A percentile compares a stretch with the other conserved stretches of the same genome.
These are phyloP conservation scores for Rhodotorula sp. DNA, from an alignment of 1,284 basidiomycete species.

Conservation along the genomic window DNA sequence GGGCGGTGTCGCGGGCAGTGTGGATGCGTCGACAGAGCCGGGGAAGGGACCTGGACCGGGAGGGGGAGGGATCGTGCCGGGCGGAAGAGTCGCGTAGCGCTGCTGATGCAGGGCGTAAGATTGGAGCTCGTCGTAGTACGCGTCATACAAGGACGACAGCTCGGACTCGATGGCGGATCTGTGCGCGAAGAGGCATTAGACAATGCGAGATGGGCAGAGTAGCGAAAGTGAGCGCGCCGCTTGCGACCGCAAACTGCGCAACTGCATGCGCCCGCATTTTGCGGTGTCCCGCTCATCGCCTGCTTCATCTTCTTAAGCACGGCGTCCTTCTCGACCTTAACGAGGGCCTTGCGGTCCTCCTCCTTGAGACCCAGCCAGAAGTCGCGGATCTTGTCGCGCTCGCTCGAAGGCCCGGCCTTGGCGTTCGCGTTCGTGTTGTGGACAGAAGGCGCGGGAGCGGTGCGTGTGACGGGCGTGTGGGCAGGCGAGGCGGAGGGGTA, in stretches of 20 bases:
- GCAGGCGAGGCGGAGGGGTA: conserved; percentile 18
- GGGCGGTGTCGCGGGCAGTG: conserved; percentile 61
- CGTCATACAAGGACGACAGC: conserved; percentile 97
- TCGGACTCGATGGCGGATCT: conserved; percentile 97
- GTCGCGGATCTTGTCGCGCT: conserved; percentile 92
- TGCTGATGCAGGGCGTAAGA: conserved; percentile 97
- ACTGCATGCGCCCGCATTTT: conserved; percentile 64
- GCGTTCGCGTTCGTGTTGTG: conserved; percentile 28
- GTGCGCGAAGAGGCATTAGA: conserved; percentile 32
- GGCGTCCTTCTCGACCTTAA: conserved; percentile 95
- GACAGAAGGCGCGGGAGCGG: conserved; percentile 2
- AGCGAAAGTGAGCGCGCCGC: conserved; percentile 59
- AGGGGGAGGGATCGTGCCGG: conserved; percentile 77
- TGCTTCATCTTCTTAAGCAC: conserved; percentile 94
- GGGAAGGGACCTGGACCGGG: conserved; percentile 97
- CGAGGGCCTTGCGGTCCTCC: conserved; percentile 80
- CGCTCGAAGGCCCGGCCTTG: conserved; percentile 62
- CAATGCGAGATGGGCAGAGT: not conserved
- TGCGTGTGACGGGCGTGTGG: conserved; percentile 11
- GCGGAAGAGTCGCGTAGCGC: conserved; percentile 78
- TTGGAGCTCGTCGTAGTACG: conserved; percentile 99
- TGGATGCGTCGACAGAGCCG: conserved; percentile 75
- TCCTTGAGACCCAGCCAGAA: conserved; percentile 92
- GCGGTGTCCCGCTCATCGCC: conserved; percentile 68
- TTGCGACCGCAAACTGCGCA: conserved; percentile 97